Evolutionary conservation across 2,329 filamentous ascomycete species (phyloP), one percentile per base, ranked within the genome.

Genomic region (Fusarium sp.): DNA sequence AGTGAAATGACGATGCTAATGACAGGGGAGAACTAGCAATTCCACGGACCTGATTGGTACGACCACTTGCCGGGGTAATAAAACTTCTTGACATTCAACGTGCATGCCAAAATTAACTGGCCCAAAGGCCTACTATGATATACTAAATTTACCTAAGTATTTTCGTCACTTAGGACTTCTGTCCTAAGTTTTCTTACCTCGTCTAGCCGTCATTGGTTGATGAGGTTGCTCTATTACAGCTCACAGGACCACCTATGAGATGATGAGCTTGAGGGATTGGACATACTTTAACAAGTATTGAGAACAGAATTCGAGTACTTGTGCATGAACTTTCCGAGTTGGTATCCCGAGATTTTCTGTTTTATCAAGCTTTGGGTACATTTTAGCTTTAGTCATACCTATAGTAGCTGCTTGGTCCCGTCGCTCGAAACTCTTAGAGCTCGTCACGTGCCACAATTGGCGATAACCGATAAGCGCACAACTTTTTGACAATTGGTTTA

Each of bases 391-490:
- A 35, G 33, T 16, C n/a, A n/a, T n/a, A n/a, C n/a, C n/a, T n/a
- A n/a, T n/a, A n/a, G n/a, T n/a, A 18, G 28, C 20, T 16, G 20
- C 28, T 48, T 22, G 22, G 44, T 30, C n/a, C n/a, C n/a, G n/a
- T n/a, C 18, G 33, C 33, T 35, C 36, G 24, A 16, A 35, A 20
- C 33, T 53, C 20, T 33, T 33, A 24, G 26, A 56, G 30, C 30
- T 26, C 18, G 33, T 61, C 62, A 71, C 67, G 62, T 74, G 68
- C 12, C 0, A 48, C 60, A 38, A 33, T 36, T 24, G 7, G 15
- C 36, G 65, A 70, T 62, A 54, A 31, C 38, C 68, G 72, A 74
- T 74, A 74, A 74, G 72, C 71, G 58, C 72, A 74, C 72, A 74
- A 72, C 41, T 70, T 71, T 73, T 61, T 56, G 61, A 44, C 41